Evolutionary conservation across 306 rosid species (phyloP).

Genomic region (Dryas octopetala): DNA sequence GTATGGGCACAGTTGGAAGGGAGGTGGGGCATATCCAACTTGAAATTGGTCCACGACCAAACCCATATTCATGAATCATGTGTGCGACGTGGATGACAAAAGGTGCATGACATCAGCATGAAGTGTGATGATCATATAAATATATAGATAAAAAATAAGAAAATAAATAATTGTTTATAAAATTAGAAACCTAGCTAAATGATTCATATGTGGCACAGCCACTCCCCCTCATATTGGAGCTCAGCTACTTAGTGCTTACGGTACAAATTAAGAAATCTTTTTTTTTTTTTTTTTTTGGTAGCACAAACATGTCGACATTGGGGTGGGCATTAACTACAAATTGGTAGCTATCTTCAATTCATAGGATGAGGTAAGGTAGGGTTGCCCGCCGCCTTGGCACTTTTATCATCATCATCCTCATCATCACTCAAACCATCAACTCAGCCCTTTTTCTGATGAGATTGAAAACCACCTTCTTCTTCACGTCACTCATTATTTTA

Average conservation of each 20-base stretch:
- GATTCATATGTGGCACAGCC: constrained; percentile 16
- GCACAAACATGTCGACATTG: too few relatives aligned
- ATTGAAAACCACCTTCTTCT: constrained; percentile 37
- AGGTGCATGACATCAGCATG: constrained; percentile 82
- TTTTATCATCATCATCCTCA: constrained; percentile 11
- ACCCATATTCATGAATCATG: constrained; percentile 39
- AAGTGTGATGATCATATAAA: constrained; percentile 56
- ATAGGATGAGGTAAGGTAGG: too few relatives aligned
- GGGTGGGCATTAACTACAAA: too few relatives aligned
- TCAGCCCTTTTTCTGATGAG: constrained; percentile 5
- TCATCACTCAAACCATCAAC: constrained; percentile 17
- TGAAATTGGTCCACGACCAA: constrained; percentile 54
- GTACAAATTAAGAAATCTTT: constrained; percentile 8
- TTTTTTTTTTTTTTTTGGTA: not conserved
- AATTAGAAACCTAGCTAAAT: too few relatives aligned
- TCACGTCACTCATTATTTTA: constrained; percentile 40
- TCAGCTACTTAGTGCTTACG: constrained; percentile 22
- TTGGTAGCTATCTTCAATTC: too few relatives aligned
- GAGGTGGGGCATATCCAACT: constrained; percentile 41
- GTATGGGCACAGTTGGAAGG: constrained; percentile 42
- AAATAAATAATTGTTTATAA: not conserved
- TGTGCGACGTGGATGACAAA: constrained; percentile 62
- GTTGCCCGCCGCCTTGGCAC: constrained; percentile 27
- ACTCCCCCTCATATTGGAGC: not conserved
- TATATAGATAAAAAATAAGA: not conserved